Conservation (phyloP, 805 yeast species). For the Wickerhamomyces sydowiorum region DNA sequence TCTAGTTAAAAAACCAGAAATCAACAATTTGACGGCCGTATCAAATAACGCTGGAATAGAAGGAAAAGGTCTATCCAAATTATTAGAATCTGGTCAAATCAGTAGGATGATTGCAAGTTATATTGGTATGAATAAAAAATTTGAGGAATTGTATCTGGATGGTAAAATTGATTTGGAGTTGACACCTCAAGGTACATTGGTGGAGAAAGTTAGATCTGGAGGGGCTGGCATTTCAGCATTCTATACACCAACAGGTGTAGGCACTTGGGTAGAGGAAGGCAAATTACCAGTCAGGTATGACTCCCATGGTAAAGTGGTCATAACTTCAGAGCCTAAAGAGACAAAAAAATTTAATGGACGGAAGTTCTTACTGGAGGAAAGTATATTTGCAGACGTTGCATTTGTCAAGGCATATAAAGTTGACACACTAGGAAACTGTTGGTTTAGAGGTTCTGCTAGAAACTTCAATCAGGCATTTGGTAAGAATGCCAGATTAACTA, state of each 20-base stretch:
- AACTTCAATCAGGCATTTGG: constrained; percentile 43
- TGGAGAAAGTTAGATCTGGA: constrained; percentile 43
- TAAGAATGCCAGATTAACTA: constrained; percentile 37
- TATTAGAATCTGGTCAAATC: constrained; percentile 37
- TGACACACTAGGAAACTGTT: constrained; percentile 42
- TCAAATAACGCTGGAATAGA: constrained; percentile 46
- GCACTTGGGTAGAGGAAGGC: constrained; percentile 46
- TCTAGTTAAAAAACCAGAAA: constrained; percentile 25
- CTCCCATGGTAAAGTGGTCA: constrained; percentile 25
- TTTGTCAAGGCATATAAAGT: constrained; percentile 42
- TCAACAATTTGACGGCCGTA: constrained; percentile 35
- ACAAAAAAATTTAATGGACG: constrained; percentile 37
- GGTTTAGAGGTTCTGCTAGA: constrained; percentile 40
- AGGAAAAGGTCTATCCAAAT: constrained; percentile 35
- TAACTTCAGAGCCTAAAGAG: constrained; percentile 34
- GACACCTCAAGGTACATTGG: constrained; percentile 48
- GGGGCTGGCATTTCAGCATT: constrained; percentile 45
- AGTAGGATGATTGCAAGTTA: constrained; percentile 40
- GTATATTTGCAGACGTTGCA: constrained; percentile 43
- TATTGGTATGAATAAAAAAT: constrained; percentile 38
- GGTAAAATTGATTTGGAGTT: constrained; percentile 42
- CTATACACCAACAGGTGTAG: constrained; percentile 44
- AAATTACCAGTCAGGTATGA: constrained; percentile 38
- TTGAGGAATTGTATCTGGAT: constrained; percentile 33
- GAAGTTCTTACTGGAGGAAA: constrained; percentile 36